These are phyloP conservation scores for Hemileia vastatrix DNA, from an alignment of 1,284 basidiomycete genomes.

Conservation along the genomic window DNA sequence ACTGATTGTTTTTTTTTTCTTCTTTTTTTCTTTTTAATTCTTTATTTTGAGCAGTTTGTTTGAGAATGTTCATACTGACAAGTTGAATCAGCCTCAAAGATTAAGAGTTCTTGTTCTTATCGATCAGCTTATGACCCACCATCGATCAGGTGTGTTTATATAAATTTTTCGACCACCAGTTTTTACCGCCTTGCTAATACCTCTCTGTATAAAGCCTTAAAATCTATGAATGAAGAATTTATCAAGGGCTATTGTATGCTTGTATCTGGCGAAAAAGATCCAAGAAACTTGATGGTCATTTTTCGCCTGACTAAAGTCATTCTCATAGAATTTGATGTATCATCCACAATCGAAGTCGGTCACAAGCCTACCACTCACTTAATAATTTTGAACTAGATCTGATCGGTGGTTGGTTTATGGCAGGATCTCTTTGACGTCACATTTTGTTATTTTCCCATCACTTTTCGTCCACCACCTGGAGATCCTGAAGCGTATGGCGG, in stretches of 20 bases:
- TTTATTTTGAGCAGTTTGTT: constrained; percentile 54
- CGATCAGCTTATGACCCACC: constrained; percentile 64
- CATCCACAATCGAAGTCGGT: constrained; percentile 45
- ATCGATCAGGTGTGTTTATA: constrained; percentile 55
- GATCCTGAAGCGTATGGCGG: constrained; percentile 66
- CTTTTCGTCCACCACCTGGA: constrained; percentile 85
- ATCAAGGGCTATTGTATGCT: constrained; percentile 65
- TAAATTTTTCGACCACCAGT: neutral
- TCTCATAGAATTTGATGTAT: constrained; percentile 75
- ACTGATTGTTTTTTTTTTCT: neutral
- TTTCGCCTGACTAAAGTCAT: constrained; percentile 80
- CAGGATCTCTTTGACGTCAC: constrained; percentile 88
- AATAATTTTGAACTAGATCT: no score
- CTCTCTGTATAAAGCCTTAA: constrained; percentile 46
- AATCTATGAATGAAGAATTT: constrained; percentile 60
- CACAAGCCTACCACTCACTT: no score
- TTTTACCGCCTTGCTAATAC: neutral
- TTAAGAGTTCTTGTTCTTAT: constrained; percentile 72
- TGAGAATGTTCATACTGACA: constrained; percentile 66
- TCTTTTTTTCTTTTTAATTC: neutral
- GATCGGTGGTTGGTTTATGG: no score
- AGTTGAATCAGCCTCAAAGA: constrained; percentile 69
- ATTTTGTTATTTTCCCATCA: constrained; percentile 98
- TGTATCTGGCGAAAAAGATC: constrained; percentile 94
- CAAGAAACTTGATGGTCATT: constrained; percentile 78